phyloP scores from a whole-genome alignment of 768 basidiomycete genomes.

The Hebeloma cylindrosporum region DNA sequence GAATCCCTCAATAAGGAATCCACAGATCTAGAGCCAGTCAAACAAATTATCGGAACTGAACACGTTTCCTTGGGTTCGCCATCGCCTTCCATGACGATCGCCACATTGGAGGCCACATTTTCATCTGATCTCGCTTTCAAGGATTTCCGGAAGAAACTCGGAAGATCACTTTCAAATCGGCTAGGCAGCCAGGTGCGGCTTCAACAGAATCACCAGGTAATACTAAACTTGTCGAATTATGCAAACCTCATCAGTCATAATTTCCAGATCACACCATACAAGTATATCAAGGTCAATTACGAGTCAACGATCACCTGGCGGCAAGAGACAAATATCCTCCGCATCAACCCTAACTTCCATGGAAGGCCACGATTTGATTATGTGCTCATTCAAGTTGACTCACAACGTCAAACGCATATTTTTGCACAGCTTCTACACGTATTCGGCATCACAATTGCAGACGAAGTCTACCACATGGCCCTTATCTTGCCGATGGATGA shows the following conservation, averaged over 20 bases:
- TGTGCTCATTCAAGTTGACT: constrained; percentile 16
- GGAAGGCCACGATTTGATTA: constrained; percentile 24
- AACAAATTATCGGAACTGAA: constrained; percentile 3
- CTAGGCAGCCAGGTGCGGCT: not conserved
- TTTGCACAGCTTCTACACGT: constrained; percentile 13
- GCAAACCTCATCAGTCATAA: not conserved
- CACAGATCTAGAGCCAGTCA: too few relatives aligned
- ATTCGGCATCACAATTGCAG: constrained; percentile 1
- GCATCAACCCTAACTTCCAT: constrained; percentile 31
- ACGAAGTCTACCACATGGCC: constrained; percentile 2
- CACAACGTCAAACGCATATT: constrained; percentile 1
- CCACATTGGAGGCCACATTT: not conserved
- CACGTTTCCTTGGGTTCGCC: constrained; percentile 1
- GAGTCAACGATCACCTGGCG: constrained; percentile 29
- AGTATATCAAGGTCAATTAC: constrained; percentile 28
- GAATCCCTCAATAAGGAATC: too few relatives aligned
- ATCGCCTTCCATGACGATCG: not conserved
- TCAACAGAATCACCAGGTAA: constrained; percentile 1
- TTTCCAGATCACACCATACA: constrained; percentile 23
- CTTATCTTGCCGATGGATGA: constrained; percentile 14
- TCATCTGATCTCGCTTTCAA: constrained; percentile 3
- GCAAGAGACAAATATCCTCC: constrained; percentile 25
- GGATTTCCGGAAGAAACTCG: constrained; percentile 5
- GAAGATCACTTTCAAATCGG: not conserved
- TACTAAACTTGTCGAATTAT: not conserved